Evolutionary conservation across 1,139 yeast species (phyloP).

Genomic region (Geotrichum carabidarum): DNA sequence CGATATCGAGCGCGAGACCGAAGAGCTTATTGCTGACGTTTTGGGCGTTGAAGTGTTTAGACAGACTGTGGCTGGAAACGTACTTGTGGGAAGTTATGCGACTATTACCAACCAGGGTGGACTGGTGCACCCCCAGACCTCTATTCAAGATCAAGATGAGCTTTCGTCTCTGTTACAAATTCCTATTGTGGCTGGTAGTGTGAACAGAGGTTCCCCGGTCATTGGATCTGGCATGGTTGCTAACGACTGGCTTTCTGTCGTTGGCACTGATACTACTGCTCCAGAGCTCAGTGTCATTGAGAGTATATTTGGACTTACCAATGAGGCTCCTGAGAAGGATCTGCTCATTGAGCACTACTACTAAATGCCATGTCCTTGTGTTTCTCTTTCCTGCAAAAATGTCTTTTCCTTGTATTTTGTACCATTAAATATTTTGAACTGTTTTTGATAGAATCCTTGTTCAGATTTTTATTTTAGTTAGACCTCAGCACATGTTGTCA

Average conservation of each 20-base stretch:
- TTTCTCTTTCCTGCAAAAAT: not conserved
- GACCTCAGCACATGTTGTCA: no score
- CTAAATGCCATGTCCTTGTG: conserved; percentile 21
- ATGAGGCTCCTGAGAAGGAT: conserved; percentile 41
- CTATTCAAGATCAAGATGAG: conserved; percentile 97
- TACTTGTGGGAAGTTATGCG: conserved; percentile 94
- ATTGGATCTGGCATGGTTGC: conserved; percentile 99
- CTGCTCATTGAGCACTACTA: conserved; percentile 41
- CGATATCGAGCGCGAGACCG: conserved; percentile 98
- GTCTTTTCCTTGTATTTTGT: not conserved
- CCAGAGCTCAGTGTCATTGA: conserved; percentile 96
- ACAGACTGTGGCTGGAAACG: conserved; percentile 98
- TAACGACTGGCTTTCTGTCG: conserved; percentile 95
- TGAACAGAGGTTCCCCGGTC: conserved; percentile 94
- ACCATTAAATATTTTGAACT: not conserved
- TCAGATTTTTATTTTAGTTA: no score
- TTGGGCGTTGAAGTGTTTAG: conserved; percentile 98
- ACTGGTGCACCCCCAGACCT: conserved; percentile 94
- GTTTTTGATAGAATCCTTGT: not conserved
- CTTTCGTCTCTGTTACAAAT: conserved; percentile 91
- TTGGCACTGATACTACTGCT: conserved; percentile 97
- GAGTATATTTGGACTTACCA: conserved; percentile 64
- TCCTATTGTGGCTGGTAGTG: conserved; percentile 97
- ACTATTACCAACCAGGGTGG: conserved; percentile 96
- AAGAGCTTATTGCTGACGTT: conserved; percentile 97